Percentiles rank a stretch among this genome's conserved stretches.
Evolutionary conservation across 2,329 filamentous ascomycete species (phyloP).

Genomic region (Ascochyta pisi): DNA sequence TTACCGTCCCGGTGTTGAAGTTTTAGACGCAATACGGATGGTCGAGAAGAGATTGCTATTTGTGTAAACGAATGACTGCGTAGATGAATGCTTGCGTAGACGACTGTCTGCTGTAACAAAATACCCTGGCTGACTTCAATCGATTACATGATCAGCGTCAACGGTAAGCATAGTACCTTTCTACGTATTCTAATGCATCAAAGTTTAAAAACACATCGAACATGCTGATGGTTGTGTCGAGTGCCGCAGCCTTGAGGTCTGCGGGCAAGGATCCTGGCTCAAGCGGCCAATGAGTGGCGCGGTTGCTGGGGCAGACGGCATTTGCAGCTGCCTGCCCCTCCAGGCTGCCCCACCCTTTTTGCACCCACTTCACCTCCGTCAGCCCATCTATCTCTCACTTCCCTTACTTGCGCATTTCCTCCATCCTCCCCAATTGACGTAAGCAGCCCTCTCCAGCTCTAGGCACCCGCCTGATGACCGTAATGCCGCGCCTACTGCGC

Average conservation of each 20-base stretch:
- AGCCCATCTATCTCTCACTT: conserved; percentile 25
- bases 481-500: conserved; percentile 19
- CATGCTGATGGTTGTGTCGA: too few species aligned
- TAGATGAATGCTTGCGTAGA: too few species aligned
- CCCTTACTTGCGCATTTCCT: conserved; percentile 23
- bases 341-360: conserved; percentile 30
- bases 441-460: conserved; percentile 24
- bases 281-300: conserved; percentile 13
- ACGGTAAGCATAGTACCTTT: too few species aligned
- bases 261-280: conserved; percentile 2
- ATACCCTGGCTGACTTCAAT: background rate
- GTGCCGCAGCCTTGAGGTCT: background rate
- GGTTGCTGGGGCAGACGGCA: conserved; percentile 30
- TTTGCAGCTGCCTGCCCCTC: conserved; percentile 17
- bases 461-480: conserved; percentile 26
- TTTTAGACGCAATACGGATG: too few species aligned
- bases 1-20: too few species aligned
- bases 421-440: conserved; percentile 36
- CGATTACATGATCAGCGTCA: too few species aligned
- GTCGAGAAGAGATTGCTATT: too few species aligned
- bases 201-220: too few species aligned
- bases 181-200: too few species aligned
- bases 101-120: background rate
- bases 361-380: conserved; percentile 31
- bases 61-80: too few species aligned